These are phyloP conservation scores for Suillus paluster DNA, from an alignment of 768 basidiomycete genomes.

Conservation along the genomic window DNA sequence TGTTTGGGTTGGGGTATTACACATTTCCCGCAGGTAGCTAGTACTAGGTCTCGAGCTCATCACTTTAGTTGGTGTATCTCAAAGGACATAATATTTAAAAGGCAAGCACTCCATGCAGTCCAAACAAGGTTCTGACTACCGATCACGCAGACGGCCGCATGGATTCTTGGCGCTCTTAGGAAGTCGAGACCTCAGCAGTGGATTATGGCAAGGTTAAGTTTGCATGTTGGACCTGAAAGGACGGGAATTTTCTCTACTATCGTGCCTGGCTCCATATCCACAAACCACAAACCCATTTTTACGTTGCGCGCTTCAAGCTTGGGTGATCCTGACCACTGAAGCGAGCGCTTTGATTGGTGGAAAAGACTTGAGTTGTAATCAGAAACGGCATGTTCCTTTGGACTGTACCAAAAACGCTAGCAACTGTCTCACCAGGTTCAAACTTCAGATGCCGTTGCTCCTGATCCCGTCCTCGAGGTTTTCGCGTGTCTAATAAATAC, in stretches of 20 bases:
- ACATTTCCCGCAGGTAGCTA: background rate
- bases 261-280: conserved; percentile 2
- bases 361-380: background rate
- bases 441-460: conserved; percentile 16
- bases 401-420: background rate
- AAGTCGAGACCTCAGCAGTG: background rate
- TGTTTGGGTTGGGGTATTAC: conserved; percentile 38
- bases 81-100: background rate
- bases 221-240: conserved; percentile 23
- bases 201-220: conserved; percentile 37
- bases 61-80: no score
- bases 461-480: conserved; percentile 39
- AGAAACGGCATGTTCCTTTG: conserved; percentile 3
- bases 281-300: conserved; percentile 3
- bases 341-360: background rate
- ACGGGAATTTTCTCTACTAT: conserved; percentile 32
- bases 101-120: background rate
- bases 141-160: background rate
- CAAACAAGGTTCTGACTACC: conserved; percentile 3
- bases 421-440: conserved; percentile 2
- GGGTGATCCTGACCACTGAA: background rate
- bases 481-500: conserved; percentile 28
- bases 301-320: background rate
- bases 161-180: background rate
- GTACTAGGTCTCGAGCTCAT: no score